Conservation (phyloP, 78 protist species). For the Guillardia theta region DNA sequence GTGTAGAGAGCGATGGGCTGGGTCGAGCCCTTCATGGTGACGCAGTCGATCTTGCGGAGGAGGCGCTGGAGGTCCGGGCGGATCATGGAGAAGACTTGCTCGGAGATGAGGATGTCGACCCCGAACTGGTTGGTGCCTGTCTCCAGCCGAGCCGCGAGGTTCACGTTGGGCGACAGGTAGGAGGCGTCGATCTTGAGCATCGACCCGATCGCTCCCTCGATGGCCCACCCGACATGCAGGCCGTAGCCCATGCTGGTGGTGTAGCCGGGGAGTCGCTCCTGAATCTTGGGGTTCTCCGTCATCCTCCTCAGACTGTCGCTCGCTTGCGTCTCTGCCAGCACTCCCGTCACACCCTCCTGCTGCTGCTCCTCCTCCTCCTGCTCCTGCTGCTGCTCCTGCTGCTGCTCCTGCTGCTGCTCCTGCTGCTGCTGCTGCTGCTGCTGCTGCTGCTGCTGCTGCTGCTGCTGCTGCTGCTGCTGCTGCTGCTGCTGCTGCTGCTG, state of each 20-base stretch:
- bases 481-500: no score
- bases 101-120: slow-evolving; percentile 30
- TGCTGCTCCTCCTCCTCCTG: no score
- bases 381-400: no score
- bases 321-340: background rate
- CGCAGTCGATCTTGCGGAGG: slow-evolving; percentile 11
- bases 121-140: slow-evolving; percentile 16
- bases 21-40: slow-evolving; percentile 16
- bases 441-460: no score
- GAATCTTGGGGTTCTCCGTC: slow-evolving; percentile 21
- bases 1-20: slow-evolving; percentile 29
- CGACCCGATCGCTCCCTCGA: slow-evolving; percentile 50
- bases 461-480: no score
- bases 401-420: no score
- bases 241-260: slow-evolving; percentile 25
- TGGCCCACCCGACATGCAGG: slow-evolving; percentile 55
- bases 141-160: slow-evolving; percentile 46
- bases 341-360: no score
- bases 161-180: slow-evolving; percentile 51
- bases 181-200: slow-evolving; percentile 38
- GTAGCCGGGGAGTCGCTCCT: slow-evolving; percentile 1
- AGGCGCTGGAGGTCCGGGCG: background rate
- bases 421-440: no score
- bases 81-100: background rate
- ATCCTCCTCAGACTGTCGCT: background rate